Percentiles rank a stretch among this genome's conserved stretches.
These are phyloP conservation scores for Paraconiothyrium brasiliense DNA, from an alignment of 2,329 filamentous ascomycete species.

Conservation along the genomic window DNA sequence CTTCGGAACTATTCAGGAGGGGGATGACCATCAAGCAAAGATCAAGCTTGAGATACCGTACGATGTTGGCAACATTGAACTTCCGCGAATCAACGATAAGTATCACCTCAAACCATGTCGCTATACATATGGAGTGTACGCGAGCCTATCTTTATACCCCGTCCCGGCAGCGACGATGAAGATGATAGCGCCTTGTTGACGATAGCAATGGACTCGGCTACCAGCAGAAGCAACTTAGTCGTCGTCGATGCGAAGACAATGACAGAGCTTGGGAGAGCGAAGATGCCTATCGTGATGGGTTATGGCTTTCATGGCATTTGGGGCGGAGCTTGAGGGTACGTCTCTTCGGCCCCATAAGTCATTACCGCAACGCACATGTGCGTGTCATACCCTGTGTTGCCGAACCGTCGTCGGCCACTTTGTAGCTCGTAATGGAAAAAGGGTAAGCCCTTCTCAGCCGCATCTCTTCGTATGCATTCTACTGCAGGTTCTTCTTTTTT, in stretches of 20 bases:
- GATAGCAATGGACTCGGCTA: slow-evolving; percentile 14
- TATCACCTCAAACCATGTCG: slow-evolving; percentile 17
- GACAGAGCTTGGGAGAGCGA: slow-evolving; percentile 18
- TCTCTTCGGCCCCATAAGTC: neutral
- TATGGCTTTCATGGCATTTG: slow-evolving; percentile 22
- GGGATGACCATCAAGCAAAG: neutral
- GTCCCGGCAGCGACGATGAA: slow-evolving; percentile 12
- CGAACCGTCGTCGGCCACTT: too few species aligned
- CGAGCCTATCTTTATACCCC: slow-evolving; percentile 19
- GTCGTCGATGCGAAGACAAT: slow-evolving; percentile 20
- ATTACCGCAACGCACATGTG: neutral
- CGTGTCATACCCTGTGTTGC: too few species aligned
- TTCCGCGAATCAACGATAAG: slow-evolving; percentile 19
- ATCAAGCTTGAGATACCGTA: slow-evolving; percentile 11
- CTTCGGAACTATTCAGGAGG: neutral
- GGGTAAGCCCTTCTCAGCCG: too few species aligned
- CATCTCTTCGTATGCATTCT: too few species aligned
- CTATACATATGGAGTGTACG: slow-evolving; percentile 20
- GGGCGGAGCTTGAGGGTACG: neutral
- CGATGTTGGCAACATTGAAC: slow-evolving; percentile 16
- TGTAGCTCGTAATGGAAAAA: too few species aligned
- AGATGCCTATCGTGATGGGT: slow-evolving; percentile 19
- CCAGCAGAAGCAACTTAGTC: slow-evolving; percentile 11
- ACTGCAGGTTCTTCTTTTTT: too few species aligned
- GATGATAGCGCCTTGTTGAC: slow-evolving; percentile 19